Evolutionary conservation across 2,329 filamentous ascomycete species (phyloP).

Genomic region (Colletotrichum gloeosporioides): DNA sequence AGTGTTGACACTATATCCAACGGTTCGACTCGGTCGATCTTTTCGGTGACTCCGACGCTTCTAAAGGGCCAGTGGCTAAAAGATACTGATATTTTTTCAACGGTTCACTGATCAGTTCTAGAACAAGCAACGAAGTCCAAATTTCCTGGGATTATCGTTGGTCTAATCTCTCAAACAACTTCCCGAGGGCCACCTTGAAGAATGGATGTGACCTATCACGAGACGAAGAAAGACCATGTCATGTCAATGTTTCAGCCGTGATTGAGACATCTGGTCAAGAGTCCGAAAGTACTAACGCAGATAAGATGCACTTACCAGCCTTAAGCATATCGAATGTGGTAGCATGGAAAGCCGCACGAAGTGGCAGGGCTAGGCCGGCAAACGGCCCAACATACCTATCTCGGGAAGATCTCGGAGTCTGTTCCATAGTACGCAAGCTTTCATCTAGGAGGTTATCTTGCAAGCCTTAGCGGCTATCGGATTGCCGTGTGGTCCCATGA

Average conservation of each 20-base stretch:
- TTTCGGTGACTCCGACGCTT: not conserved
- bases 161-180: not conserved
- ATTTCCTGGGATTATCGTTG: not conserved
- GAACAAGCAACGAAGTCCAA: not conserved
- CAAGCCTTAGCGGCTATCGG: not conserved
- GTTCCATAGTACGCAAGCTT: not conserved
- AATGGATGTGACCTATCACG: not conserved
- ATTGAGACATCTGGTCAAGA: not conserved
- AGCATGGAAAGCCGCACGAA: not conserved
- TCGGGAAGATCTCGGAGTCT: not conserved
- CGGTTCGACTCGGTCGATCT: not conserved
- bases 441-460: not conserved
- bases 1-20: not conserved
- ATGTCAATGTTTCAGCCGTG: not conserved
- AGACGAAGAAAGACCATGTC: not conserved
- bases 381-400: not conserved
- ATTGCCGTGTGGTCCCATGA: not conserved
- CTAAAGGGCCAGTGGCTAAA: not conserved
- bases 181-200: not conserved
- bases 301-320: not conserved
- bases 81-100: fast-evolving
- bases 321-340: not conserved
- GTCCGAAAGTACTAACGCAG: not conserved
- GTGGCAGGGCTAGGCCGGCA: not conserved
- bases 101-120: not conserved